These are phyloP conservation scores for Leccinum uliginosum DNA, from an alignment of 768 basidiomycete genomes.

Conservation along the genomic window DNA sequence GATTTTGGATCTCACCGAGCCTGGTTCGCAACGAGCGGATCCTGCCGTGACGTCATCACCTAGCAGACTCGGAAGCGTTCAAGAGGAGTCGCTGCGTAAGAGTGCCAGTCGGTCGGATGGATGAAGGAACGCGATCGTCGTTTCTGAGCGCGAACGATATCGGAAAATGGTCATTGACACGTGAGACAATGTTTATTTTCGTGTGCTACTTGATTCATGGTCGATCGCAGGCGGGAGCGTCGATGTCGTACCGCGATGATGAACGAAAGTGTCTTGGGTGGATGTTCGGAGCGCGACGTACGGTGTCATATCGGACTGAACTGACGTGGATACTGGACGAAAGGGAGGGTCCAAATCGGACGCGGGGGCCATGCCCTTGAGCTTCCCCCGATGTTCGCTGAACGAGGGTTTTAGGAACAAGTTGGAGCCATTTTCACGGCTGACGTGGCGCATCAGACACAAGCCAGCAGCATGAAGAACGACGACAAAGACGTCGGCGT, in stretches of 20 bases:
- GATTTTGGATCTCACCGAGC: conserved; percentile 59
- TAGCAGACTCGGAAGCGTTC: conserved; percentile 18
- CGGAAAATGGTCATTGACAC: conserved; percentile 70
- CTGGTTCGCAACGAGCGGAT: conserved; percentile 7
- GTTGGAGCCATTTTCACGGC: conserved; percentile 54
- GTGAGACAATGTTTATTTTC: conserved; percentile 32
- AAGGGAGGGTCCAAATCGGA: conserved; percentile 86
- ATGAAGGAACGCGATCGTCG: conserved; percentile 67
- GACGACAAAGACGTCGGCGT: conserved; percentile 38
- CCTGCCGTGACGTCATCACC: not conserved
- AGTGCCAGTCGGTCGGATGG: conserved; percentile 59
- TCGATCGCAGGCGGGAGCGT: conserved; percentile 63
- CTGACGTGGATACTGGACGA: conserved; percentile 79
- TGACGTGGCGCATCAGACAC: conserved; percentile 30
- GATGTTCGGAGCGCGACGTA: conserved; percentile 75
- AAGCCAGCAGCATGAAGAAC: conserved; percentile 33
- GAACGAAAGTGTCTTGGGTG: conserved; percentile 55
- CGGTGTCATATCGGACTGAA: conserved; percentile 59
- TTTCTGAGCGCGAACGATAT: conserved; percentile 66
- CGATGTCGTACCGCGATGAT: conserved; percentile 62
- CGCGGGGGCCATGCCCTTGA: conserved; percentile 42
- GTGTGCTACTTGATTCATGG: not conserved
- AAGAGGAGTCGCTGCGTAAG: conserved; percentile 48
- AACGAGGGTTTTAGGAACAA: conserved; percentile 53
- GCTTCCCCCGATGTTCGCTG: not conserved